Base-by-base conservation (phyloP, 208 protist genomes). In the Wallacemonas collosoma region DNA sequence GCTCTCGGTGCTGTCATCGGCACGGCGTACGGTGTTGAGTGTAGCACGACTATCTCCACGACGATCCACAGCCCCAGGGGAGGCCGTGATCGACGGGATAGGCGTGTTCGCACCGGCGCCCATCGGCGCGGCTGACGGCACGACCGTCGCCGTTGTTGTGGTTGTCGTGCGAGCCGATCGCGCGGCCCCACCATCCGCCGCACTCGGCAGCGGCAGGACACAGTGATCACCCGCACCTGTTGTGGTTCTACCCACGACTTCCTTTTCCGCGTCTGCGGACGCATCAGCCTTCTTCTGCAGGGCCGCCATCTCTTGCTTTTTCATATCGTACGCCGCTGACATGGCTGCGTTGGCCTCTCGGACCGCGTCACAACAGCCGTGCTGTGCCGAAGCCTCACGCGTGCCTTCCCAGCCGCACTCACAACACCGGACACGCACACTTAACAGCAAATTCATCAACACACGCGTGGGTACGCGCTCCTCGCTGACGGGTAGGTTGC, bases 341-440 rank as follows among this genome's bases (percentile, higher is more conserved):
- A 65, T 8, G 6, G 60, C 60, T 0, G 41, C 43, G 40, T 65
- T 65, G 12, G 60, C 60, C 15, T 65, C 60, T 12, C 41, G 7
- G 62, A 51, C 41, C 3, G 48, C 53, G 41, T 44, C 71, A 17
- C 44, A 56, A 54, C 71, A 71, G 26, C 50, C 9, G 65, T 77
- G 72, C 17, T 51, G 36, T 11, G n/a, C 40, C 5, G 55, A 35
- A 5, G 17, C 47, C 55, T 77, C 72, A 35, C 62, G 62, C 11
- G 55, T 77, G n/a, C 72, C 72, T 11, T 54, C 40, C 72, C 72
- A 77, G 4, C 36, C 35, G 72, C 72, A 77, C 40, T 72, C 15
- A 26, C 5, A 6, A 40, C 72, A 77, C 8, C 12, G 3, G 6
- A 77, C 72, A 35, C 53, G 44, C 39, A 77, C 65, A 7, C 39